Percentiles rank a stretch among this genome's conserved stretches.
Evolutionary conservation across 805 yeast species (phyloP).

Genomic region (Pichia nakasei): DNA sequence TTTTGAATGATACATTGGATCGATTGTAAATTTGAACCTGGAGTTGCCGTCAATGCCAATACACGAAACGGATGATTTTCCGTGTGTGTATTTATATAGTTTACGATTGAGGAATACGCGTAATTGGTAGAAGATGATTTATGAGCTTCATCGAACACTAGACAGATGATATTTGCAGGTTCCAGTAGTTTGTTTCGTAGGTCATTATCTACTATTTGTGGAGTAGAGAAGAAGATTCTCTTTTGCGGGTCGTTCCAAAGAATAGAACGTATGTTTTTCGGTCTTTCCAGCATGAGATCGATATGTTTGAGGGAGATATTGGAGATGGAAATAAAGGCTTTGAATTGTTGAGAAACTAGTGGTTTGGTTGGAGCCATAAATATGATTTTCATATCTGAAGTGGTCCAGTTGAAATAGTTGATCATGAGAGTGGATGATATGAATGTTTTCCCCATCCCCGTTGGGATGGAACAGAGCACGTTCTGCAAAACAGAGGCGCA

Average conservation of each 20-base stretch:
- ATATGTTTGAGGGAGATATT: constrained; percentile 73
- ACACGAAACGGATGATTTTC: constrained; percentile 46
- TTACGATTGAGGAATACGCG: constrained; percentile 79
- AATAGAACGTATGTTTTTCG: constrained; percentile 49
- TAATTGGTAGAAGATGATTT: constrained; percentile 76
- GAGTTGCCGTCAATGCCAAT: constrained; percentile 91
- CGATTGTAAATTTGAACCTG: constrained; percentile 79
- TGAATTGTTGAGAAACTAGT: constrained; percentile 89
- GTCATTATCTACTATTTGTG: constrained; percentile 93
- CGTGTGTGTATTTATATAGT: constrained; percentile 48
- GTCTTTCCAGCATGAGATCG: constrained; percentile 60
- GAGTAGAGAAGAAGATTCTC: constrained; percentile 86
- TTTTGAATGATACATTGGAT: constrained; percentile 80
- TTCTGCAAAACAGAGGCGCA: constrained; percentile 63
- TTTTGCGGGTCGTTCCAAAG: constrained; percentile 58
- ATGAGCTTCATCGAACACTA: constrained; percentile 95
- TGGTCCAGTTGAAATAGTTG: constrained; percentile 83
- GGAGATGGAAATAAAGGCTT: constrained; percentile 80
- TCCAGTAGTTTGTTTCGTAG: constrained; percentile 62
- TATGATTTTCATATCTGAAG: constrained; percentile 56
- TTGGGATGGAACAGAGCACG: constrained; percentile 83
- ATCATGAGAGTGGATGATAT: constrained; percentile 92
- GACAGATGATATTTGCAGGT: constrained; percentile 63
- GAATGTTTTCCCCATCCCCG: constrained; percentile 95
- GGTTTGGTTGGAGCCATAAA: constrained; percentile 98